Base-by-base conservation (phyloP, 1,284 basidiomycete genomes). In the Ustilago tritici region DNA sequence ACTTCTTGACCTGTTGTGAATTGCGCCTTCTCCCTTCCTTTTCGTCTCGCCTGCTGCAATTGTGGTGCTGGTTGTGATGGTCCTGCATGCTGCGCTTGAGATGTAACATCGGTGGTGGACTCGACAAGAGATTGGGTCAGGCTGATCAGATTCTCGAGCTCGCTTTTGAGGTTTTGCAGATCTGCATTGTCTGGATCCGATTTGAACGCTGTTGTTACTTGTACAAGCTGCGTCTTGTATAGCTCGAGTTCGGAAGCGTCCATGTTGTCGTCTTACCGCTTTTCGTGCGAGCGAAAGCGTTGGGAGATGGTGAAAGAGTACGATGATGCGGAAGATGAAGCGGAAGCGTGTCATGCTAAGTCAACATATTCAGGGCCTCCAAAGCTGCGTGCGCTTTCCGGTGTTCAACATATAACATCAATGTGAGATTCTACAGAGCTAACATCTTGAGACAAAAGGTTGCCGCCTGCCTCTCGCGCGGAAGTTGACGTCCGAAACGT, bases 101-200 rank as follows among this genome's bases (percentile, higher is more conserved):
- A 23, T 32, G 28, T 14, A 58, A 11, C 28, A 52, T 32, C 31
- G 4, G 56, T 6, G 53, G 12, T 38, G 43, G 56, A 19, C 4
- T 38, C 32, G 8, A 50, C 38, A 15, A 80, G 69, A 19, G 76
- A 65, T 34, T 77, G 59, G 89, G 95, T 94, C 79, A 98, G 91
- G 35, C 90, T 89, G 86, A 98, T 95, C 84, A 99, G 92, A 87
- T 96, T 92, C 81, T 92, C 89, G 69, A 99, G 90, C 88, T 98
- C 95, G 31, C 90, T 90, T 83, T 92, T 92, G 71, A 98, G 90
- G 17, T 85, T 87, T 57, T 87, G 83, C 38, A 90, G 86, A 87
- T 95, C 95, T 65, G 88, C 86, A 86, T 96, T 98, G 77, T 89
- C 88, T 5, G 94, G 93, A 86, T 98, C 95, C 32, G 90, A 88